phyloP scores from a whole-genome alignment of 2,329 filamentous ascomycete species.

The Xylariaceae sp. region DNA sequence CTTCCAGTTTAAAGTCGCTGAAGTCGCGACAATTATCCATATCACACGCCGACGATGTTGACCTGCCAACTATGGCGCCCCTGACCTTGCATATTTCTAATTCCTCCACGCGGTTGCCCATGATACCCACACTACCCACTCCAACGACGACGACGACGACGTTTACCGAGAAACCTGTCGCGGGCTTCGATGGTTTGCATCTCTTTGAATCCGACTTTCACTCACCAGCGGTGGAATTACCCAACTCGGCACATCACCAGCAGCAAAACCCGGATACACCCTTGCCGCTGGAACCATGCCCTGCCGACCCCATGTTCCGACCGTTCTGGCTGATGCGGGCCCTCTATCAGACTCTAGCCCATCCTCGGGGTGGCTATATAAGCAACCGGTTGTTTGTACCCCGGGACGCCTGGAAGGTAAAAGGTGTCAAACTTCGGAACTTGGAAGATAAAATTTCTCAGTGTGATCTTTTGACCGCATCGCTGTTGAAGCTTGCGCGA shows the following conservation, averaged over 20 bases:
- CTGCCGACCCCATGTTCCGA: conserved; percentile 78
- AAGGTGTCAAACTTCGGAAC: conserved; percentile 85
- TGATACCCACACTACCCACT: conserved; percentile 61
- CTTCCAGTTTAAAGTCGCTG: conserved; percentile 63
- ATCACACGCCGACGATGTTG: conserved; percentile 56
- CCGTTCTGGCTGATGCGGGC: conserved; percentile 98
- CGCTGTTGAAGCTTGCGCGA: conserved; percentile 72
- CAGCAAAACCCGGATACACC: conserved; percentile 57
- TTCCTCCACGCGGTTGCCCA: conserved; percentile 42
- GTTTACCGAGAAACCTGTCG: conserved; percentile 53
- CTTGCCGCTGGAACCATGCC: conserved; percentile 81
- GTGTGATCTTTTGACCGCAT: conserved; percentile 85
- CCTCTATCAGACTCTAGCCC: conserved; percentile 84
- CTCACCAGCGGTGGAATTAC: conserved; percentile 49
- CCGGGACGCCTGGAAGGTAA: conserved; percentile 87
- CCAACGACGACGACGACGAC: conserved; percentile 57
- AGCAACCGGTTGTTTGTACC: conserved; percentile 90
- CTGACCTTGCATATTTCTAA: conserved; percentile 59
- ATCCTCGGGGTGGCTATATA: conserved; percentile 86
- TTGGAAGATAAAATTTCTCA: conserved; percentile 91
- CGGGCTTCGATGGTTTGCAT: conserved; percentile 61
- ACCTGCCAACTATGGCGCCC: conserved; percentile 69
- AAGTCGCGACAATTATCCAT: conserved; percentile 69
- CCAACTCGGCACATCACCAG: conserved; percentile 60
- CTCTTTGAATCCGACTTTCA: conserved; percentile 83